phyloP scores from a whole-genome alignment of 2,329 filamentous ascomycete genomes.

The Diplocarpon mali region DNA sequence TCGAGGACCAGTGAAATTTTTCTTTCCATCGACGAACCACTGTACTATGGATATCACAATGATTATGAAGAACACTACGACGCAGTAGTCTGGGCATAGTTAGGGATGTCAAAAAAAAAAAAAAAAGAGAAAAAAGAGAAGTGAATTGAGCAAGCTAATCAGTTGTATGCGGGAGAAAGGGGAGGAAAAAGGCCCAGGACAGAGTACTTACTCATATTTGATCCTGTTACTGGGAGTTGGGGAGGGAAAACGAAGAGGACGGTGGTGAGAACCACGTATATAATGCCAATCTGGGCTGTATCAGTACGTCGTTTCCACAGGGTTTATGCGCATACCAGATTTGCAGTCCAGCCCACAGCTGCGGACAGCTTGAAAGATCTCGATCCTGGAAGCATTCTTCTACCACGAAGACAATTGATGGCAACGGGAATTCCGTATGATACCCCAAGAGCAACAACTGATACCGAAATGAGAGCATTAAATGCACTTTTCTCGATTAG shows the following conservation, averaged over 20 bases:
- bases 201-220: constrained; percentile 45
- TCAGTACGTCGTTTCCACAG: constrained; percentile 6
- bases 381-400: constrained; percentile 29
- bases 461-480: constrained; percentile 59
- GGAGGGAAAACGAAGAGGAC: constrained; percentile 55
- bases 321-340: constrained; percentile 33
- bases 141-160: background rate
- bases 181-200: too few relatives aligned
- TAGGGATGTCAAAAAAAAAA: background rate
- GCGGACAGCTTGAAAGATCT: constrained; percentile 45
- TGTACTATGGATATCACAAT: constrained; percentile 35
- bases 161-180: too few relatives aligned
- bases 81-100: constrained; percentile 17
- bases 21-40: constrained; percentile 35
- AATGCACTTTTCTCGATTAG: constrained; percentile 38
- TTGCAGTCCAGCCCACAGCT: constrained; percentile 46
- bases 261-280: constrained; percentile 47
- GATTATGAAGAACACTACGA: constrained; percentile 33
- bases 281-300: constrained; percentile 34
- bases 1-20: too few relatives aligned
- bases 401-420: constrained; percentile 52
- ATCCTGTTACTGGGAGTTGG: constrained; percentile 42
- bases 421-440: constrained; percentile 63
- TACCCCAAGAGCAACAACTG: constrained; percentile 60
- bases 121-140: too few relatives aligned